These are phyloP conservation scores for Chaetomiaceae sp. DNA, from an alignment of 2,329 filamentous ascomycete genomes.

Conservation along the genomic window DNA sequence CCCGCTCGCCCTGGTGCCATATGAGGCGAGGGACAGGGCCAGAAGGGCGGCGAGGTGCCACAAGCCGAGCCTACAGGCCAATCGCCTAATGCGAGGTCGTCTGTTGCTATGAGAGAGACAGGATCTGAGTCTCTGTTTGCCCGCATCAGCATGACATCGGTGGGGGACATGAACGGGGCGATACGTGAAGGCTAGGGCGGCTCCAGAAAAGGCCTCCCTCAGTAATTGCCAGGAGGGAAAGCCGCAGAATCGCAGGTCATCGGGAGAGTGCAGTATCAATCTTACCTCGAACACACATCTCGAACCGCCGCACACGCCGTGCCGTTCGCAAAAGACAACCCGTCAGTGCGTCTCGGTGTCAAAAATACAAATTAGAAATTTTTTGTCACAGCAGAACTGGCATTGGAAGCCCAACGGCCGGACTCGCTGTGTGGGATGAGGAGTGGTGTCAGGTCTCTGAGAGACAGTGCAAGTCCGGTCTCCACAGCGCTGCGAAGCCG, in stretches of 20 bases:
- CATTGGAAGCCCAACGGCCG: conserved; percentile 3
- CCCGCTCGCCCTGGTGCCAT: conserved; percentile 16
- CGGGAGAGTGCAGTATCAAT: not conserved
- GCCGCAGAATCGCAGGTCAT: not conserved
- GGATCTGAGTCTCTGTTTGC: conserved; percentile 12
- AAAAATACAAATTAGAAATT: conserved; percentile 2
- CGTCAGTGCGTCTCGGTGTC: not conserved
- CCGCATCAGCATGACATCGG: conserved; percentile 13
- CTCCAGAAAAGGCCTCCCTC: too few relatives aligned
- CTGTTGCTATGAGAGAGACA: conserved; percentile 13
- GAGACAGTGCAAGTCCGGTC: conserved; percentile 12
- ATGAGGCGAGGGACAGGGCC: conserved; percentile 5
- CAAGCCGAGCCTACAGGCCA: conserved; percentile 8
- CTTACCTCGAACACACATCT: conserved; percentile 20
- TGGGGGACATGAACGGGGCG: not conserved
- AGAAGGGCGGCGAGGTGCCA: conserved; percentile 3
- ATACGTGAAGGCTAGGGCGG: not conserved
- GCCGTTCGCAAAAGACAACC: not conserved
- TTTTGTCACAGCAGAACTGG: conserved; percentile 3
- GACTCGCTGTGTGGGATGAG: conserved; percentile 7
- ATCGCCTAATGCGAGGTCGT: conserved; percentile 8
- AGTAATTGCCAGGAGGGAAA: too few relatives aligned
- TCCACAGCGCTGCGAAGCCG: conserved; percentile 15
- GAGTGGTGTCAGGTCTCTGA: not conserved
- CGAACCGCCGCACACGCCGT: conserved; percentile 5